Conservation (phyloP, 2,329 filamentous ascomycete genomes). For the Ophiostoma triangulosporum region DNA sequence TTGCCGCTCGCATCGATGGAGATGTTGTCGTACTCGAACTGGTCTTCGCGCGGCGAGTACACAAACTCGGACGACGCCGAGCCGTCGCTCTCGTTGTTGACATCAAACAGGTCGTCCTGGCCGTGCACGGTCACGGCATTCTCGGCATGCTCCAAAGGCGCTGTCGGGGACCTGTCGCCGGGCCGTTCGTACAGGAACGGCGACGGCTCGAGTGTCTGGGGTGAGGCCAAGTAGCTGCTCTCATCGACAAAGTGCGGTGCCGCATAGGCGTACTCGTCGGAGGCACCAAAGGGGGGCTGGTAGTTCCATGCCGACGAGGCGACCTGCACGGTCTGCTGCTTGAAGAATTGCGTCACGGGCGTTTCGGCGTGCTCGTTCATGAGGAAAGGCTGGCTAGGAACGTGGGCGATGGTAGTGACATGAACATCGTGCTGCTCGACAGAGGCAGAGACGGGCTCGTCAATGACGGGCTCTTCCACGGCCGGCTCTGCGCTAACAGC, state of each 20-base stretch:
- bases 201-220: constrained; percentile 4
- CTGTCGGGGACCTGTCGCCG: background rate
- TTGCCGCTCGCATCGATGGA: background rate
- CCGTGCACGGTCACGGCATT: constrained; percentile 23
- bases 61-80: background rate
- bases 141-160: no score
- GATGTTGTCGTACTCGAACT: background rate
- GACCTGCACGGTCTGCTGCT: background rate
- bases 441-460: background rate
- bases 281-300: background rate
- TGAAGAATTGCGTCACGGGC: background rate
- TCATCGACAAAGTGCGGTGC: constrained; percentile 2
- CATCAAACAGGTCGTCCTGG: constrained; percentile 22
- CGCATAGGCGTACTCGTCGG: background rate
- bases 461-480: no score
- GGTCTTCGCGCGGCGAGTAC: background rate
- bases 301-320: background rate
- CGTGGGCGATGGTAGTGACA: background rate
- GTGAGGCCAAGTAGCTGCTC: constrained; percentile 8
- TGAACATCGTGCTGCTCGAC: background rate
- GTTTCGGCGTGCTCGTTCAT: no score
- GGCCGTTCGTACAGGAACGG: constrained; percentile 2
- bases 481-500: no score
- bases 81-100: constrained; percentile 7
- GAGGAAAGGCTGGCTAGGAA: background rate